These are phyloP conservation scores for Microcera coccophila DNA, from an alignment of 2,329 filamentous ascomycete genomes.

Conservation along the genomic window DNA sequence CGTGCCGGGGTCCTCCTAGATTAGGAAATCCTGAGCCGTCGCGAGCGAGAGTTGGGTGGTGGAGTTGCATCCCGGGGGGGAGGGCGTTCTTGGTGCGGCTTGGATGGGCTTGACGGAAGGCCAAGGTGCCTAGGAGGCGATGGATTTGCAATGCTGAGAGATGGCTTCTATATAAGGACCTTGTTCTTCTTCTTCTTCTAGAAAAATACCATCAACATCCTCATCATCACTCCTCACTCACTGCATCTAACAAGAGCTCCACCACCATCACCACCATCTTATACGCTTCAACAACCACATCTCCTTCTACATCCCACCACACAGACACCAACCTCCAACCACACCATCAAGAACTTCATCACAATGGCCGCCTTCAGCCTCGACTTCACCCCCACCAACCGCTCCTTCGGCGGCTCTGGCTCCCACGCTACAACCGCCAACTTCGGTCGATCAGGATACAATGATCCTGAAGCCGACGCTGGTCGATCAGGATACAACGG, in stretches of 20 bases:
- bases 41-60: too few relatives aligned
- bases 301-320: background rate
- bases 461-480: conserved; percentile 33
- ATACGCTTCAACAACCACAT: conserved; percentile 2
- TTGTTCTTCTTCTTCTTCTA: background rate
- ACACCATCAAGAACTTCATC: conserved; percentile 2
- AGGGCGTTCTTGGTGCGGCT: background rate
- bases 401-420: conserved; percentile 22
- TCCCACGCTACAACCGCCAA: conserved; percentile 33
- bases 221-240: conserved; percentile 4
- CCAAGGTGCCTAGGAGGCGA: too few relatives aligned
- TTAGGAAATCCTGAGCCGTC: too few relatives aligned
- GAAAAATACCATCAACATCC: background rate
- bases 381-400: conserved; percentile 22
- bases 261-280: conserved; percentile 2
- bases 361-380: conserved; percentile 32
- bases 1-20: too few relatives aligned
- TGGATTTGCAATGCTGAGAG: background rate
- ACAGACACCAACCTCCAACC: background rate
- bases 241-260: conserved; percentile 8
- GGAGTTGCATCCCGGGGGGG: too few relatives aligned
- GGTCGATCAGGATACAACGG: conserved; percentile 45
- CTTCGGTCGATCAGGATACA: conserved; percentile 43
- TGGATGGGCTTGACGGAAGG: background rate
- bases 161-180: background rate